Evolutionary conservation across 2,329 filamentous ascomycete species (phyloP).

Genomic region (Aspergillus phoenicis): DNA sequence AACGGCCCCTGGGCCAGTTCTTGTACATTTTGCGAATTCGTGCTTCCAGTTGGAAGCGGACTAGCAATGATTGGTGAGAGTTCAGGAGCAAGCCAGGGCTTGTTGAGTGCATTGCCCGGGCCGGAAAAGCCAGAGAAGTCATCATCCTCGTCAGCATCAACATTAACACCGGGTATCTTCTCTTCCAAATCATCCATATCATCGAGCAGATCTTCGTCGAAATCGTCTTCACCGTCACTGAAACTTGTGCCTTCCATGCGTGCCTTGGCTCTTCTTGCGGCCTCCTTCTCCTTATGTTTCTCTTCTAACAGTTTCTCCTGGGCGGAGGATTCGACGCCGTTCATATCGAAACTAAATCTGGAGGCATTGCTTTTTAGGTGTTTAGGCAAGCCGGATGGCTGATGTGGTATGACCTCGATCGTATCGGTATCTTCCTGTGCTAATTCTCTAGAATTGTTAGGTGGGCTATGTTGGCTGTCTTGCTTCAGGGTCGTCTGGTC

Average conservation of each 20-base stretch:
- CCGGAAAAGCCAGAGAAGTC: constrained; percentile 36
- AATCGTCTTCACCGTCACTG: constrained; percentile 49
- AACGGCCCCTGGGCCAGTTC: neutral
- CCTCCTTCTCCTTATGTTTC: constrained; percentile 59
- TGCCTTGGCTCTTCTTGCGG: constrained; percentile 41
- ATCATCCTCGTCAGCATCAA: constrained; percentile 47
- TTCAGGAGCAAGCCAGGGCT: constrained; percentile 38
- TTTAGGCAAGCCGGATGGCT: constrained; percentile 43
- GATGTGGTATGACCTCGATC: constrained; percentile 33
- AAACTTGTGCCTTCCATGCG: constrained; percentile 34
- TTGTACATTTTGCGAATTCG: constrained; percentile 13
- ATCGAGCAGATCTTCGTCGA: constrained; percentile 48
- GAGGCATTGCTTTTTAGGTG: constrained; percentile 61
- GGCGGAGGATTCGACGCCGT: constrained; percentile 57
- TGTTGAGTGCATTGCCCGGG: constrained; percentile 27
- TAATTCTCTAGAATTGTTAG: constrained; percentile 5
- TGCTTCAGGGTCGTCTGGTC: constrained; percentile 13
- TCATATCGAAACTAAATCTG: constrained; percentile 67
- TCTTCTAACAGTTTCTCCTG: constrained; percentile 67
- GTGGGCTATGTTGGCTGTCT: constrained; percentile 11
- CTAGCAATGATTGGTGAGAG: constrained; percentile 41
- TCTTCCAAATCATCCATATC: constrained; percentile 51
- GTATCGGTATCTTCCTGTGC: constrained; percentile 31
- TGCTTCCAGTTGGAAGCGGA: constrained; percentile 31
- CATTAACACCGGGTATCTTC: constrained; percentile 52